Base-by-base conservation (phyloP, 176 grass and related monocot genomes). In the Oryza punctata region DNA sequence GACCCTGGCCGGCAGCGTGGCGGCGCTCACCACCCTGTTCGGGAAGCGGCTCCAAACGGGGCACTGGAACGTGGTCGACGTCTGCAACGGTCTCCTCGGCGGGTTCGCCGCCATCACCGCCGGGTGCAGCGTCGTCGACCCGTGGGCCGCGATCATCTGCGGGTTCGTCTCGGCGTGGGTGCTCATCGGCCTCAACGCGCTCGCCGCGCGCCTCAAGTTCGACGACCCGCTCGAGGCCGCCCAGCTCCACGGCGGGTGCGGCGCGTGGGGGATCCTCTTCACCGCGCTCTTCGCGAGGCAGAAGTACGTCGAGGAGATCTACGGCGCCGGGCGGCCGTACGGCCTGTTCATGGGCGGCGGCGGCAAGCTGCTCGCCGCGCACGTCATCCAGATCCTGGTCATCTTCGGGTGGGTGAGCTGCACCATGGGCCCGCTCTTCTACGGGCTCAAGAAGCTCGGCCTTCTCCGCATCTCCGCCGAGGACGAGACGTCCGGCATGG, bases 181-280 rank as follows among this genome's bases (percentile, higher is more conserved):
- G 73, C 91, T 97, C 78, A 97, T 97, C 57, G 92, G 95, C 0
- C 52, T 90, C 23, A 97, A 97, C 81, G 84, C 85, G 35, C 86
- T 97, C 44, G 88, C 95, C 1, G 88, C 75, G n/a, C 77, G 81
- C 84, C 47, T 97, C 65, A 94, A 89, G 92, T 97, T 87, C 81
- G 95, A 97, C 69, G 95, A 97, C 75, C 95, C 95, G 27, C 78
- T 97, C n/a, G 95, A 97, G 86, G 95, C 95, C 15, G 92, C 95
- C 63, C 95, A 97, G 92, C 89, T 97, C 5, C 95, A 97, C 60
- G 92, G 95, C 66, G 95, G 95, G 1, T 97, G 95, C 80, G 95
- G 95, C 75, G 81, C 88, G 18, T 94, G 95, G 95, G 95, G 95
- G 23, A 61, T 97, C 77, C 66, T 97, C 88, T 97, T 97, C 95